Base-by-base conservation (phyloP, 1,284 basidiomycete species). In the Earliella scabrosa region DNA sequence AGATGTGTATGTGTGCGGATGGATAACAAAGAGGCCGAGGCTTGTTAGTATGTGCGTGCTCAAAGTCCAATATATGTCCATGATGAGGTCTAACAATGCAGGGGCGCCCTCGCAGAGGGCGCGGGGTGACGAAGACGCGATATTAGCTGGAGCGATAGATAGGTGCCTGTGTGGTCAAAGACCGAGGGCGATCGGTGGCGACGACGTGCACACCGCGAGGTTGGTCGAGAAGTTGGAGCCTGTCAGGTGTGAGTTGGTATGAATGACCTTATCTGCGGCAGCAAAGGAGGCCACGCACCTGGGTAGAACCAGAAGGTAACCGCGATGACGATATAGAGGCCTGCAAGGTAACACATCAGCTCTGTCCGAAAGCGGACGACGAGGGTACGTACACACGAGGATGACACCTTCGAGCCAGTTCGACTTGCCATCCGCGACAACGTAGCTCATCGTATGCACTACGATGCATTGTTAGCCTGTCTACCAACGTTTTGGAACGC, bases 341-440 rank as follows among this genome's bases (percentile, higher is more conserved):
- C 84, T 86, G 53, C 7, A 34, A 26, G 11, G 3, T 23, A 27
- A 1, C 39, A 13, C n/a, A 6, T 44, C 32, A 53, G 3, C 8
- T 6, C n/a, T 48, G 29, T 31, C 6, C 13, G 29, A 31, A 7
- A 39, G 31, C 21, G 29, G 13, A 31, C 7, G 13, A 31, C 7
- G 6, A 44, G 13, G 3, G 16, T 10, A 64, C 68, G 38, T 44
- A 73, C 72, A 69, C 38, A 75, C 69, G 21, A 74, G 68, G 52
- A 75, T 85, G 66, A 86, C 79, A 4, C 89, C 89, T 68, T 90
- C 87, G 0, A 90, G 74, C 85, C 90, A 95, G 70, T 94, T 93
- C 4, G 90, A 92, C 69, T 92, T 88, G 27, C 92, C 93, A 68
- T 95, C 92, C 50, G 85, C 82, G 6, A 93, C 87, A 41, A 90